Evolutionary conservation across 139 green algal genomes (phyloP).

Genomic region (Picochlorum sp.): DNA sequence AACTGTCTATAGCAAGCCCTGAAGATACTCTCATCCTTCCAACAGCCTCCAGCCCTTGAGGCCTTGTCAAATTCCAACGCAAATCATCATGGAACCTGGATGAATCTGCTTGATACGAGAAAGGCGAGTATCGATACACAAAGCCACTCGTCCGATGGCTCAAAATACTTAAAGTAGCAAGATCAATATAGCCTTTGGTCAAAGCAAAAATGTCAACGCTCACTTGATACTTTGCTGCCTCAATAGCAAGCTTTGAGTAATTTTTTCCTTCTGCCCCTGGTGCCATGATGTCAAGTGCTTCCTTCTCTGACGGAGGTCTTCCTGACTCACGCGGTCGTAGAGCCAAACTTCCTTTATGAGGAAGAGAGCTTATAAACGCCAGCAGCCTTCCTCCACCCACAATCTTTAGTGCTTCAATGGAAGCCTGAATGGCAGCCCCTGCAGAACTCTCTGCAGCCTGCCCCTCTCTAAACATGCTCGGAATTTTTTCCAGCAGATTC

Average conservation of each 20-base stretch:
- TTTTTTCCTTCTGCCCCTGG: constrained; percentile 47
- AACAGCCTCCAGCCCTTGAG: constrained; percentile 75
- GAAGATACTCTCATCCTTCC: constrained; percentile 56
- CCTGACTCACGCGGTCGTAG: constrained; percentile 39
- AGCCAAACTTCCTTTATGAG: constrained; percentile 38
- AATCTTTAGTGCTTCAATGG: constrained; percentile 51
- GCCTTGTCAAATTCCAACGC: constrained; percentile 61
- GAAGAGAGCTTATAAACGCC: constrained; percentile 58
- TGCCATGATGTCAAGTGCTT: constrained; percentile 29
- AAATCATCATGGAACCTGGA: constrained; percentile 78
- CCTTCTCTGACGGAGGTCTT: constrained; percentile 17
- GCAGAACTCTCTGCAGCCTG: constrained; percentile 34
- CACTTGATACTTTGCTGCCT: constrained; percentile 63
- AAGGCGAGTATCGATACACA: constrained; percentile 70
- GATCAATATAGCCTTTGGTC: constrained; percentile 50
- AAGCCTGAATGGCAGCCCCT: constrained; percentile 49
- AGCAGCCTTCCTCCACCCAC: constrained; percentile 63
- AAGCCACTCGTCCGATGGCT: constrained; percentile 47
- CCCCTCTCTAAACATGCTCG: constrained; percentile 40
- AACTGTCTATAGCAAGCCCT: constrained; percentile 66
- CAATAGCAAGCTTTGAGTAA: constrained; percentile 36
- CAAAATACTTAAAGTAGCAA: constrained; percentile 53
- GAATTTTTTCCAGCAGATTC: constrained; percentile 54
- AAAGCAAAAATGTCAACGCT: constrained; percentile 68
- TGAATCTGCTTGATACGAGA: constrained; percentile 46